Evolutionary conservation across 768 basidiomycete species (phyloP).

Genomic region (Strobilomyces echinocephalus): DNA sequence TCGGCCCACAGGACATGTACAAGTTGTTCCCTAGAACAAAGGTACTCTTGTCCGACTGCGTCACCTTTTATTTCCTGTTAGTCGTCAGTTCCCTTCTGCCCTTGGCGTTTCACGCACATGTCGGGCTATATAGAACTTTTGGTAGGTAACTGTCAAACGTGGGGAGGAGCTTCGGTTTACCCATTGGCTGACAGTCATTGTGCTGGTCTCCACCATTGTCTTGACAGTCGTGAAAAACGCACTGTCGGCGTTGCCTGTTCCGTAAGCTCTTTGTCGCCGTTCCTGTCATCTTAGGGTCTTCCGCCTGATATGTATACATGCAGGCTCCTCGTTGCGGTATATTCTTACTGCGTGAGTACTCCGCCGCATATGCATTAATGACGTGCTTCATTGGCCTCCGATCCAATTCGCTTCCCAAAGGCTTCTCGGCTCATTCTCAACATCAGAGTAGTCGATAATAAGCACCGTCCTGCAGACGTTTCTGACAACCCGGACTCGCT

Average conservation of each 20-base stretch:
- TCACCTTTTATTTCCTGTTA: constrained; percentile 18
- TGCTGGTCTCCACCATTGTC: constrained; percentile 18
- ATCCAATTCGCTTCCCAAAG: constrained; percentile 2
- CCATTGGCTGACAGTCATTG: constrained; percentile 2
- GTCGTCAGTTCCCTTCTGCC: background rate
- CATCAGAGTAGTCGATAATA: constrained; percentile 6
- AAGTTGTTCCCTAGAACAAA: background rate
- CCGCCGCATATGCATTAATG: background rate
- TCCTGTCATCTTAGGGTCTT: background rate
- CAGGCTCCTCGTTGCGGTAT: constrained; percentile 14
- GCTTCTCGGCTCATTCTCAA: constrained; percentile 21
- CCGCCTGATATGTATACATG: constrained; percentile 3
- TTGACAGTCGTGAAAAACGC: constrained; percentile 10
- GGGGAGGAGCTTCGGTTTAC: background rate
- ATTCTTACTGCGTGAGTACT: constrained; percentile 21
- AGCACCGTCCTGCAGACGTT: background rate
- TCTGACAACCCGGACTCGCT: constrained; percentile 6
- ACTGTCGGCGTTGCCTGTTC: constrained; percentile 9
- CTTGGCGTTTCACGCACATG: background rate
- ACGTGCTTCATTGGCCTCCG: background rate
- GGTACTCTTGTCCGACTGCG: constrained; percentile 9
- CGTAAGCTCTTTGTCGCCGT: constrained; percentile 5
- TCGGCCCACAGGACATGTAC: background rate
- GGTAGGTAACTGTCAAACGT: background rate
- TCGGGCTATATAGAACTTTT: constrained; percentile 11